Base-by-base conservation (phyloP, 345 rosid genomes). In the Camelina laxa region DNA sequence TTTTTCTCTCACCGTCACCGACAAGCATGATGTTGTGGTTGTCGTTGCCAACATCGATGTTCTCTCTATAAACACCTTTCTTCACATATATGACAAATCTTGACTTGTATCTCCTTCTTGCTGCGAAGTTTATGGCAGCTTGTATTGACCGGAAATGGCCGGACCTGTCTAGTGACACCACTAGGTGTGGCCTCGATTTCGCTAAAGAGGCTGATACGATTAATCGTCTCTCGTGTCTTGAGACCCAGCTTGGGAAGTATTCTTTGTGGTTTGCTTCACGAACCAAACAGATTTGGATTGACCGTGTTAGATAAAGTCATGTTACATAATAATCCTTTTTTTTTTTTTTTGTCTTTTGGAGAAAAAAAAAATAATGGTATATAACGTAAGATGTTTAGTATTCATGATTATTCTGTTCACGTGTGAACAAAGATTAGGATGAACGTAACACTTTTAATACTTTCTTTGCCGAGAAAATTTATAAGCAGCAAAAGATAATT, bases 161-260 rank as follows among this genome's bases (percentile, higher is more conserved):
- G 0, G 87, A 86, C 55, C 96, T 87, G 48, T 87, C 97, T 70
- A 71, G 82, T 11, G 97, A 88, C 78, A 93, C 97, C 70, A 91
- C 97, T 41, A 91, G 71, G 64, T 93, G 59, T 7, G 91, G 58
- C 4, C 30, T 54, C 3, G 69, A 41, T 56, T 56, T 79, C 0
- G 81, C 74, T 66, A 68, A 51, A 4, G 91, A 70, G 6, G 87
- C 54, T 0, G 91, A 62, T 63, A 80, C 80, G 51, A 93, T 67
- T 14, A 89, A 82, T 69, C 80, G 86, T 79, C 96, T 84, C 72
- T 89, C 96, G 7, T 85, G 85, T n/a, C 79, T 16, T 13, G 77
- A 86, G 9, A 91, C 76, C 97, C 97, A 93, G 4, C 75, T 77
- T 2, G 97, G 96, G 61, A 91, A 90, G 27, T 83, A 82, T 6